These are phyloP conservation scores for Mycosarcoma maydis DNA, from an alignment of 1,284 basidiomycete genomes.

Conservation along the genomic window DNA sequence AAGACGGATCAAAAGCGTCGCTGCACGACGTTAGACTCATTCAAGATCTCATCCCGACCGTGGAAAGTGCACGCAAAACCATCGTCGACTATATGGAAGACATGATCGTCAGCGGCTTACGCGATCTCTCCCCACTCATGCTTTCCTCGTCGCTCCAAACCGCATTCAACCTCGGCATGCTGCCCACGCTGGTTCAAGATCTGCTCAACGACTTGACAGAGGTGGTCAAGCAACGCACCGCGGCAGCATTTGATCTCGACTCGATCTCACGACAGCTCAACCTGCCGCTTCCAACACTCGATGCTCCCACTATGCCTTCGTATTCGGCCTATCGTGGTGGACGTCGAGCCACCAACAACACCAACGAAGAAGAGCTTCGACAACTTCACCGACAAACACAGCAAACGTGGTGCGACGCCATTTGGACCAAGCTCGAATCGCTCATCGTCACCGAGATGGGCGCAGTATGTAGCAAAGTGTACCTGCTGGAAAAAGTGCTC, in stretches of 20 bases:
- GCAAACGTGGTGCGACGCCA: slow-evolving; percentile 76
- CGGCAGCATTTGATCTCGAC: slow-evolving; percentile 82
- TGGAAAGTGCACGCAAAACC: slow-evolving; percentile 38
- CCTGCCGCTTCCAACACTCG: slow-evolving; percentile 8
- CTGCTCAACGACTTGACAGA: slow-evolving; percentile 83
- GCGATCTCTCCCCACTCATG: slow-evolving; percentile 69
- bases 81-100: slow-evolving; percentile 59
- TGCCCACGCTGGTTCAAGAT: slow-evolving; percentile 83
- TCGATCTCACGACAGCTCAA: slow-evolving; percentile 83
- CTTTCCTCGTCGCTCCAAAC: slow-evolving; percentile 92
- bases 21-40: slow-evolving; percentile 39
- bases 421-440: slow-evolving; percentile 84
- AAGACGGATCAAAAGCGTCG: slow-evolving; percentile 52
- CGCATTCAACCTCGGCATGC: slow-evolving; percentile 86
- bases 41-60: slow-evolving; percentile 26
- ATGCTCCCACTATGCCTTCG: not conserved
- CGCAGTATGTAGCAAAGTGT: slow-evolving; percentile 79
- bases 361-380: slow-evolving; percentile 82
- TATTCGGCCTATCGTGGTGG: slow-evolving; percentile 27
- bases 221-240: slow-evolving; percentile 80
- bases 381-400: slow-evolving; percentile 75
- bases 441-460: slow-evolving; percentile 85
- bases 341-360: slow-evolving; percentile 71
- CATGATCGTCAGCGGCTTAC: slow-evolving; percentile 55
- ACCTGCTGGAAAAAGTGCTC: slow-evolving; percentile 91